Evolutionary conservation across 805 yeast genomes (phyloP), one percentile per base, ranked within the genome.

Genomic region (Spathaspora hagerdaliae): DNA sequence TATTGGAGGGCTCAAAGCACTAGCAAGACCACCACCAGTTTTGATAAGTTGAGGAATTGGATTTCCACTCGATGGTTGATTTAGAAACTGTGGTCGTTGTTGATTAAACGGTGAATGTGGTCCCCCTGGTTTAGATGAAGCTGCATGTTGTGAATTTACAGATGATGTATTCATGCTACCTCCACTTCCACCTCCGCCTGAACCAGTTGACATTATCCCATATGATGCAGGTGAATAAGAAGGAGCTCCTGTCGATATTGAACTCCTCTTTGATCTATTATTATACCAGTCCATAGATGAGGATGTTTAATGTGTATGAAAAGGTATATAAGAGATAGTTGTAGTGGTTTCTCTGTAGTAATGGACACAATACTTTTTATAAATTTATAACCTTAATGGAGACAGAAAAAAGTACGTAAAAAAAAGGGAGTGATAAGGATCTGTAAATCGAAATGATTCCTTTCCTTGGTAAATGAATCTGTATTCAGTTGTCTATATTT

Each of bases 251-350:
- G 43, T 35, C 12, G 42, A 12, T n/a, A 36, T 27, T 11, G 49
- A 49, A 32, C 43, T 49, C 37, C 47, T 36, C 41, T 49, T 49
- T 24, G 48, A 39, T 24, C 39, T 36, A 31, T 46, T 42, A 15
- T 42, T 45, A 27, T 45, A 49, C 51, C 51, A 49, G 29, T 49
- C 51, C 51, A 49, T 49, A 11, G 13, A 12, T 36, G 38, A 11
- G 38, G 24, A 19, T 36, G 26, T 15, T 2, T 13, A 13, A 32
- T n/a, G 19, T n/a, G 13, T 11, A n/a, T 13, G 36, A 3, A 5
- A 19, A 19, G 24, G 24, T 19, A 5, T 19, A 19, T 19, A 19
- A 19, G 24, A 5, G 24, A 2, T 19, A 5, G 24, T 5, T 2
- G 5, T 19, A 19, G 24, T 19, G 24, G 24, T 19, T 19, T 19